phyloP scores from a whole-genome alignment of 768 basidiomycete species.

The Mrakia gelida region DNA sequence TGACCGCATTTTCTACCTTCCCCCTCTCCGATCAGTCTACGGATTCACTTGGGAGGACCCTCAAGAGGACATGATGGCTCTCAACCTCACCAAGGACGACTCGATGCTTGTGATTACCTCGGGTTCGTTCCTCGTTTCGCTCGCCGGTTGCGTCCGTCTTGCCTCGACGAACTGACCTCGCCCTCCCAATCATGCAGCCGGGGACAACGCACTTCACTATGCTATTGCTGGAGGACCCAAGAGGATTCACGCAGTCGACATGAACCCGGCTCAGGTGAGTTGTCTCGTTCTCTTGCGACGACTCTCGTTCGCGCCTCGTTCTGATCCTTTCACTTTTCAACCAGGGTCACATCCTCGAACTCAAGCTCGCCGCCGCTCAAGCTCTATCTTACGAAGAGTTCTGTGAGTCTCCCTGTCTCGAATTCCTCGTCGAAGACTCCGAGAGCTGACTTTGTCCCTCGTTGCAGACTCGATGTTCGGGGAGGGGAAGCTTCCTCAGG shows the following conservation, averaged over 20 bases:
- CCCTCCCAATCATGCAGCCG: slow-evolving; percentile 38
- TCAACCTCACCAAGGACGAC: slow-evolving; percentile 59
- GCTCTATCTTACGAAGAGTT: slow-evolving; percentile 59
- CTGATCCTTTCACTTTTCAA: slow-evolving; percentile 58
- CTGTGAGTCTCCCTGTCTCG: slow-evolving; percentile 39
- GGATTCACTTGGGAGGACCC: slow-evolving; percentile 68
- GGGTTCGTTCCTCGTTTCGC: background rate
- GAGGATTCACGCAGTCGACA: slow-evolving; percentile 64
- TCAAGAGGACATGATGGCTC: slow-evolving; percentile 62
- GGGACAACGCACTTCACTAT: slow-evolving; percentile 76
- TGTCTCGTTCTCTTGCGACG: background rate
- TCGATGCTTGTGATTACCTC: slow-evolving; percentile 69
- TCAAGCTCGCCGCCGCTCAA: slow-evolving; percentile 66
- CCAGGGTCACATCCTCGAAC: slow-evolving; percentile 66
- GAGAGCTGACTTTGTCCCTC: background rate
- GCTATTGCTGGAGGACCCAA: slow-evolving; percentile 62
- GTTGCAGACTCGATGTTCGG: slow-evolving; percentile 56
- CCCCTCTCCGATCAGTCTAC: slow-evolving; percentile 22
- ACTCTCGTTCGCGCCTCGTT: background rate
- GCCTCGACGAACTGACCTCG: background rate
- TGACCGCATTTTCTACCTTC: background rate
- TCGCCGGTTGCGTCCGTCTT: no score
- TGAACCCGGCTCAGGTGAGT: slow-evolving; percentile 57
- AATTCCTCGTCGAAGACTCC: background rate
- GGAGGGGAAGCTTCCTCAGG: slow-evolving; percentile 53